Conservation (phyloP, 1,284 basidiomycete genomes). For the Volvariella surrecta region DNA sequence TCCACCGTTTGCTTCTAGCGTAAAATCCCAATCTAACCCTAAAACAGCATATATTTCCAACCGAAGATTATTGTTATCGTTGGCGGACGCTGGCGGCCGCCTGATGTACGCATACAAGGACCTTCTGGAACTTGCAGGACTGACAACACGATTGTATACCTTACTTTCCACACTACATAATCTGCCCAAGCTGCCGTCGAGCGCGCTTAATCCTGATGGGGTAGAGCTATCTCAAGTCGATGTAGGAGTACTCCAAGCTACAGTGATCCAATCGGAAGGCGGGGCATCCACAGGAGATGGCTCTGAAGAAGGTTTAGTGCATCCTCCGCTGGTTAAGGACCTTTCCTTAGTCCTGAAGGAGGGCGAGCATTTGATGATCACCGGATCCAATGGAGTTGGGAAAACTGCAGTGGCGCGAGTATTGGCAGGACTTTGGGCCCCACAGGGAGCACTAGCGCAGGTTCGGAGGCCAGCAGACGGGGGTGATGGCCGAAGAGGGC, state of each 20-base stretch:
- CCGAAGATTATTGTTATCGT: slow-evolving; percentile 82
- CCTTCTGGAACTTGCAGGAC: slow-evolving; percentile 86
- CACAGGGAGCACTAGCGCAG: slow-evolving; percentile 29
- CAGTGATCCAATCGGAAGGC: slow-evolving; percentile 6
- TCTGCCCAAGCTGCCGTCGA: slow-evolving; percentile 41
- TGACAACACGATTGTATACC: slow-evolving; percentile 85
- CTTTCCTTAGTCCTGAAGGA: slow-evolving; percentile 65
- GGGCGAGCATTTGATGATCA: slow-evolving; percentile 91
- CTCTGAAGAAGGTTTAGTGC: slow-evolving; percentile 7
- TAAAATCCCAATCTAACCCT: neutral
- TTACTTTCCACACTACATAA: slow-evolving; percentile 83
- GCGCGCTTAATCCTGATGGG: slow-evolving; percentile 26
- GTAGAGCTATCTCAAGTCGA: slow-evolving; percentile 67
- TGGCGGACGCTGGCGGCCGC: slow-evolving; percentile 91
- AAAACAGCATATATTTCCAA: slow-evolving; percentile 88
- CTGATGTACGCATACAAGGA: slow-evolving; percentile 92
- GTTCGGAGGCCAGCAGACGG: slow-evolving; percentile 20
- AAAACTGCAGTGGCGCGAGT: slow-evolving; percentile 93
- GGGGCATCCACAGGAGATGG: slow-evolving; percentile 14
- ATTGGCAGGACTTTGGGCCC: slow-evolving; percentile 82
- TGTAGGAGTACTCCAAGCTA: slow-evolving; percentile 54
- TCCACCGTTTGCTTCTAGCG: neutral
- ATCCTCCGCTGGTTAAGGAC: slow-evolving; percentile 55
- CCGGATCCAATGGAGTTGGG: slow-evolving; percentile 88
- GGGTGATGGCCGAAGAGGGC: slow-evolving; percentile 35